Evolutionary conservation across 345 rosid genomes (phyloP).

Genomic region (Cardamine resedifolia): DNA sequence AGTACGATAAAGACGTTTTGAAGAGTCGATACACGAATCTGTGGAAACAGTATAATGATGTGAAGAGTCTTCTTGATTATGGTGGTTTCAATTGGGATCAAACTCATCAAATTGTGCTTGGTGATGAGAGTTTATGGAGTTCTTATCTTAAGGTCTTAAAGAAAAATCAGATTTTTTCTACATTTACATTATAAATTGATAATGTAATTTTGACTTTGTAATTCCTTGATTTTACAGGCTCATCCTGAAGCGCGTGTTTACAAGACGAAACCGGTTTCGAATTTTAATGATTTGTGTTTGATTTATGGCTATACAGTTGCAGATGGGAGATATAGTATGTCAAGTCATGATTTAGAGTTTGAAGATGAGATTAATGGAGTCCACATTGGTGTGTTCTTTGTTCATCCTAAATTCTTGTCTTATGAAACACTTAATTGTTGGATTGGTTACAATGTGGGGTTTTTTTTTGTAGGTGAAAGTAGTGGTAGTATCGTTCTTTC

Average conservation of each 20-base stretch:
- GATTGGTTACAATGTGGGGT: neutral
- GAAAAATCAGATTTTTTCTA: neutral
- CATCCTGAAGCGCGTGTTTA: constrained; percentile 70
- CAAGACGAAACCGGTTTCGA: constrained; percentile 65
- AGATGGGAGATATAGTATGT: constrained; percentile 89
- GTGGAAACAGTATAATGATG: constrained; percentile 82
- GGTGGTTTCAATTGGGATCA: constrained; percentile 85
- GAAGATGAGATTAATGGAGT: constrained; percentile 63
- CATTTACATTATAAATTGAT: neutral
- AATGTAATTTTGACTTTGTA: neutral
- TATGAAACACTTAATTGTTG: neutral
- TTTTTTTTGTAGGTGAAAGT: constrained; percentile 55
- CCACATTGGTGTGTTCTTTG: constrained; percentile 48
- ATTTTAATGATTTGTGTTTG: constrained; percentile 71
- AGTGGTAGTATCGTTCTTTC: constrained; percentile 25
- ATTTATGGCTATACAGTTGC: constrained; percentile 76
- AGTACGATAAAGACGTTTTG: constrained; percentile 77
- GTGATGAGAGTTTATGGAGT: constrained; percentile 67
- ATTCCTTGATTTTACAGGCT: constrained; percentile 50
- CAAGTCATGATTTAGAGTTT: constrained; percentile 79
- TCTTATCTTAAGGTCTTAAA: constrained; percentile 60
- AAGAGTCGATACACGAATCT: constrained; percentile 70
- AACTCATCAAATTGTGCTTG: constrained; percentile 62
- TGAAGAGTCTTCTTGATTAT: constrained; percentile 64
- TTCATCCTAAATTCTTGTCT: neutral